phyloP scores from a whole-genome alignment of 148 eudicot genomes.

The Chenopodium quinoa region DNA sequence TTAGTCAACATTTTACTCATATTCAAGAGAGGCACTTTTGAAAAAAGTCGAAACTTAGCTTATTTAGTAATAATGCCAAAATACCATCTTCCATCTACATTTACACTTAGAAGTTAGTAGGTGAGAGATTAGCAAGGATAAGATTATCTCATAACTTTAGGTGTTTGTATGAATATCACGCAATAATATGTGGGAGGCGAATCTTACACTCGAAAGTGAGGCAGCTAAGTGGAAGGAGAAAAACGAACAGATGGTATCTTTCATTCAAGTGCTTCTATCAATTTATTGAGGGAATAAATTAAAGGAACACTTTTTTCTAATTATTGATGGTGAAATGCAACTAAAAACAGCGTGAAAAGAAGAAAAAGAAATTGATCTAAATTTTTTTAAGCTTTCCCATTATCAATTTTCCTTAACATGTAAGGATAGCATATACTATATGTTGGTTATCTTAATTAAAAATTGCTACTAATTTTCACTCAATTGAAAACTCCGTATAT shows the following conservation, averaged over 20 bases:
- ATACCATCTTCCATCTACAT: too few species aligned
- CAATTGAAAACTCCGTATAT: too few species aligned
- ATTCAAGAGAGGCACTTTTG: too few species aligned
- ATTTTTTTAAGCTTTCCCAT: constrained; percentile 6
- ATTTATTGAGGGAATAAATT: constrained; percentile 17
- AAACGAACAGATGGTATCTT: constrained; percentile 12
- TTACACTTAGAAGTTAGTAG: too few species aligned
- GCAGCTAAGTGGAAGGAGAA: not conserved
- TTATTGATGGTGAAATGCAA: constrained; percentile 18
- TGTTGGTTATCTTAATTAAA: not conserved
- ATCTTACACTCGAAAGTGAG: not conserved
- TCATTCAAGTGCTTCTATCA: not conserved
- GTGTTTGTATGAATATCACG: not conserved
- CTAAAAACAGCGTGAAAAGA: constrained; percentile 2
- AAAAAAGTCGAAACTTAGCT: too few species aligned
- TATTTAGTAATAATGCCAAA: too few species aligned
- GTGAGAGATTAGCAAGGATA: not conserved
- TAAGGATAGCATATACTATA: constrained; percentile 11
- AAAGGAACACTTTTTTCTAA: constrained; percentile 25
- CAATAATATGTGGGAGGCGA: not conserved
- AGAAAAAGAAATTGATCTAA: not conserved
- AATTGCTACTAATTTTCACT: too few species aligned
- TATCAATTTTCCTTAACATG: constrained; percentile 14
- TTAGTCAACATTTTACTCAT: too few species aligned
- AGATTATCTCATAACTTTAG: not conserved